A percentile compares a stretch with the other conserved stretches of the same genome.
Evolutionary conservation across 2,329 filamentous ascomycete species (phyloP).

Genomic region (Knoxdaviesia proteae): DNA sequence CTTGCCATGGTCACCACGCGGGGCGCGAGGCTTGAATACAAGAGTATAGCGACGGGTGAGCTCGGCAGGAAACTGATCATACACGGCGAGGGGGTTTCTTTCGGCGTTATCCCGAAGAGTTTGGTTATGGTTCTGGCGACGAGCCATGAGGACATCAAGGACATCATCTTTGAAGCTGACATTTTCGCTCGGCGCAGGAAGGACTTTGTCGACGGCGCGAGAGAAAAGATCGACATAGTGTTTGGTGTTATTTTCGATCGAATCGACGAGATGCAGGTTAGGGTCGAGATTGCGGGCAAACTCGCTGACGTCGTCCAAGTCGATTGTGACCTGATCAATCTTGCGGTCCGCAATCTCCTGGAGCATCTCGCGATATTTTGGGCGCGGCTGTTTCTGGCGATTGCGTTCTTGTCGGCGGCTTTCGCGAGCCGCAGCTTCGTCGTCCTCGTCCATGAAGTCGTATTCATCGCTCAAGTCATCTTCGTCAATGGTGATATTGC

Average conservation of each 20-base stretch:
- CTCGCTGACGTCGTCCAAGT: slow-evolving; percentile 70
- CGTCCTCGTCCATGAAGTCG: slow-evolving; percentile 75
- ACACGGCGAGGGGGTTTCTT: slow-evolving; percentile 40
- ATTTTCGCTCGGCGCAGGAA: slow-evolving; percentile 64
- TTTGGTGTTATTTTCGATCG: slow-evolving; percentile 76
- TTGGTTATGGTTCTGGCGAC: slow-evolving; percentile 70
- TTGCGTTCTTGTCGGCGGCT: slow-evolving; percentile 25
- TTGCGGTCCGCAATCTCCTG: slow-evolving; percentile 72
- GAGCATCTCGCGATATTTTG: slow-evolving; percentile 77
- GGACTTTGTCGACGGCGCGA: slow-evolving; percentile 64
- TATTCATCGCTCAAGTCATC: slow-evolving; percentile 77
- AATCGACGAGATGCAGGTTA: slow-evolving; percentile 54
- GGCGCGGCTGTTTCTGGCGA: slow-evolving; percentile 34
- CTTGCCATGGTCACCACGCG: slow-evolving; percentile 40
- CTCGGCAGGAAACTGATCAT: slow-evolving; percentile 74
- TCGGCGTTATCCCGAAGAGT: slow-evolving; percentile 49
- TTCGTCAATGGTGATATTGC: slow-evolving; percentile 69
- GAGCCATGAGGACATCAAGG: slow-evolving; percentile 86
- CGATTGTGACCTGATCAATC: slow-evolving; percentile 58
- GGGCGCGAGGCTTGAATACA: slow-evolving; percentile 82
- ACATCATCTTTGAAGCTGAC: slow-evolving; percentile 87
- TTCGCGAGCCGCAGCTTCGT: slow-evolving; percentile 30
- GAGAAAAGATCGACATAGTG: slow-evolving; percentile 91
- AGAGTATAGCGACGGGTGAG: slow-evolving; percentile 86
- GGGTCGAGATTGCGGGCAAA: slow-evolving; percentile 56